phyloP scores from a whole-genome alignment of 2,329 filamentous ascomycete genomes.

The Ascochyta pisi region DNA sequence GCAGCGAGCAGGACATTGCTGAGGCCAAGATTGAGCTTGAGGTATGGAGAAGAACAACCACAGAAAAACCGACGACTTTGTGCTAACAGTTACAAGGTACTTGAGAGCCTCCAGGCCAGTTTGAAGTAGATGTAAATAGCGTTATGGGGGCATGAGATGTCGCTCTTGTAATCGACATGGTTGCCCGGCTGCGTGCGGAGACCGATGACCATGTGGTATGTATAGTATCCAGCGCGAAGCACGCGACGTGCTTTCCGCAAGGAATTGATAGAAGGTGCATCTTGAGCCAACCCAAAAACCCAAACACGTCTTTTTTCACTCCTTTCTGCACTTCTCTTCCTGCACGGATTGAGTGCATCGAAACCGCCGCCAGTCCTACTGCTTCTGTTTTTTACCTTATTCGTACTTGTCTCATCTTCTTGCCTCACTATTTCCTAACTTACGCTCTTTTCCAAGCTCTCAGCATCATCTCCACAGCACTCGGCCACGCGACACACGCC shows the following conservation, averaged over 20 bases:
- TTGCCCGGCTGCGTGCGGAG: not conserved
- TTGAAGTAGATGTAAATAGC: constrained; percentile 74
- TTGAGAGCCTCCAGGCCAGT: constrained; percentile 81
- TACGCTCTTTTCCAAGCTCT: not conserved
- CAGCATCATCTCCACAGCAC: constrained; percentile 9
- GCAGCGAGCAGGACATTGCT: constrained; percentile 95
- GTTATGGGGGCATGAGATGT: constrained; percentile 22
- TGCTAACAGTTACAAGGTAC: constrained; percentile 65
- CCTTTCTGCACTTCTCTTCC: constrained; percentile 4
- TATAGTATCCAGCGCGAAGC: constrained; percentile 44
- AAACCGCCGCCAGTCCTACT: constrained; percentile 18
- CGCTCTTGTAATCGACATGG: not conserved
- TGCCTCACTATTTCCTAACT: constrained; percentile 2
- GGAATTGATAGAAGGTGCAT: constrained; percentile 46
- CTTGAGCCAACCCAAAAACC: constrained; percentile 34
- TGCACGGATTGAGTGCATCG: constrained; percentile 21
- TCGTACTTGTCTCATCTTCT: constrained; percentile 24
- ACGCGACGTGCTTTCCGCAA: constrained; percentile 38
- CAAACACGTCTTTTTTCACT: constrained; percentile 11
- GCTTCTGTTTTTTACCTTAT: constrained; percentile 15
- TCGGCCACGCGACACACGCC: constrained; percentile 1
- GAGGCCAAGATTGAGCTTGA: constrained; percentile 99
- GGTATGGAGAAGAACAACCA: constrained; percentile 61
- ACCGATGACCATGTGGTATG: constrained; percentile 38
- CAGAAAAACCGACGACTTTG: not conserved